Evolutionary conservation across 176 grass and related monocot genomes (phyloP), one percentile per base, ranked within the genome.

Genomic region (Poa annua): DNA sequence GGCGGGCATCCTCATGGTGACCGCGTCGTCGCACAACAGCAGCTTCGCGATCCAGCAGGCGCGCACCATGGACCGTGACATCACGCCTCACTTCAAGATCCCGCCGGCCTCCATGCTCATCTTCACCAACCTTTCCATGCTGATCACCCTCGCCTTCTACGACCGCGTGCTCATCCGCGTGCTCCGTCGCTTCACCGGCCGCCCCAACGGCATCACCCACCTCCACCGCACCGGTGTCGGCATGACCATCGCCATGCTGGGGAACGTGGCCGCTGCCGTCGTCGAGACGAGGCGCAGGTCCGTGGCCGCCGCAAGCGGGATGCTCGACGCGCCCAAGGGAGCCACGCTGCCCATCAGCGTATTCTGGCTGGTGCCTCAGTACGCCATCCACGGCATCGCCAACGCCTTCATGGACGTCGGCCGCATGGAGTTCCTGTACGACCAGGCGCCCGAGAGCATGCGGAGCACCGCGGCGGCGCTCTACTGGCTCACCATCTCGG

Each of bases 361-460:
- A 36, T 36, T 36, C 35, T 36, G 35, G 35, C 35, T 36, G 35
- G 94, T 90, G 80, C 94, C 94, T 11, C 94, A 94, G 89, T 90
- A 88, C 33, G 91, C 85, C 63, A 52, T 97, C 34, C 94, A 97
- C 52, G 94, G 94, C 32, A 13, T 94, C 13, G 90, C 90, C 15
- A 80, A 94, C 70, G 88, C 95, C 16, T 98, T 95, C 90, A 88
- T 89, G 88, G 91, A 89, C 42, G 95, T 94, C 17, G 92, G 88
- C 13, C 90, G 93, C 60, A 92, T 97, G 94, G 94, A 97, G 56
- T 97, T 97, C 60, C 67, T 93, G 47, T 97, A 97, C 39, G 94
- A 97, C 72, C 94, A 97, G 69, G 84, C 92, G 9, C 94, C 94
- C 1, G 94, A 97, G 74, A 97, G 94, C 89, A 82, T 97, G 89